phyloP scores from a whole-genome alignment of 139 green algal genomes.

The Chlorella vulgaris region DNA sequence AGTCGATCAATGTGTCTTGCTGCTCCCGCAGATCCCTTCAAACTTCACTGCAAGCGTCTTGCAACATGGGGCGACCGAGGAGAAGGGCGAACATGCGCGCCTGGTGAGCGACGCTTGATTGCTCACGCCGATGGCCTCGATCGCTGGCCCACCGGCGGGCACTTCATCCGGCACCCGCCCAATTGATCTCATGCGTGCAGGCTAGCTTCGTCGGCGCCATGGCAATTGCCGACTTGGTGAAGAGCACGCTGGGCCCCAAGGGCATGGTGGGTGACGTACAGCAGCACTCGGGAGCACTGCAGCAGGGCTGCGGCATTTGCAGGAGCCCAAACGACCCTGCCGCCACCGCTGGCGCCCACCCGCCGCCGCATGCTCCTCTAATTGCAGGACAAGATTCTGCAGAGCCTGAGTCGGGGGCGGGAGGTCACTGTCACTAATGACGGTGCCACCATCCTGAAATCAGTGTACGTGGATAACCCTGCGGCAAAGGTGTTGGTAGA shows the following conservation, averaged over 20 bases:
- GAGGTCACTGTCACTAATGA: slow-evolving; percentile 98
- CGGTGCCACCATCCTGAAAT: slow-evolving; percentile 98
- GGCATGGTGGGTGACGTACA: slow-evolving; percentile 80
- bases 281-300: background rate
- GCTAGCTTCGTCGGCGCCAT: slow-evolving; percentile 96
- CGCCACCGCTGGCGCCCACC: background rate
- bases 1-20: background rate
- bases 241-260: slow-evolving; percentile 98
- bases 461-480: slow-evolving; percentile 96
- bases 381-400: slow-evolving; percentile 99
- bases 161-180: background rate
- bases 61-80: slow-evolving; percentile 81
- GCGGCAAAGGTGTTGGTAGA: slow-evolving; percentile 94
- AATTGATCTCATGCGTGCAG: slow-evolving; percentile 53
- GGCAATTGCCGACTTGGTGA: slow-evolving; percentile 97
- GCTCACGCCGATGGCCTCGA: background rate
- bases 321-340: background rate
- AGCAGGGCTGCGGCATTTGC: too few relatives aligned
- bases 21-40: background rate
- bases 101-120: slow-evolving; percentile 72
- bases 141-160: too few relatives aligned
- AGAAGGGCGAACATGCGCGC: slow-evolving; percentile 93
- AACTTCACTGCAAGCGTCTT: slow-evolving; percentile 62
- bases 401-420: slow-evolving; percentile 86
- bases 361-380: too few relatives aligned